These are phyloP conservation scores for Eimeria acervulina DNA, from an alignment of 169 alveolate species.

Conservation along the genomic window DNA sequence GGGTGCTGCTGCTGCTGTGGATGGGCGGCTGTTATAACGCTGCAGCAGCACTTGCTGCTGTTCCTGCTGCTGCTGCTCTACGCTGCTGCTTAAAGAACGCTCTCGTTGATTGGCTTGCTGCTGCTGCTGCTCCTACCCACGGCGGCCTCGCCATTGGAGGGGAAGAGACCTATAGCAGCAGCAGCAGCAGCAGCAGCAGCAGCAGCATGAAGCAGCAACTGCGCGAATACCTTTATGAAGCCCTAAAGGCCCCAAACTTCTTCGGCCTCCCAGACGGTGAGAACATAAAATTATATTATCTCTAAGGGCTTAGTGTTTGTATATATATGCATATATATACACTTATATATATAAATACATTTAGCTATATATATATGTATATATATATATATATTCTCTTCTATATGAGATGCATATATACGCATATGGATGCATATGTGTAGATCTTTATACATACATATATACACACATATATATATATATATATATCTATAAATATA, in stretches of 20 bases:
- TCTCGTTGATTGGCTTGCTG: neutral
- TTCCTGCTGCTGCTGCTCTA: slow-evolving; percentile 46
- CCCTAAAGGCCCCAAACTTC: slow-evolving; percentile 24
- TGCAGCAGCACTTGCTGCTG: slow-evolving; percentile 25
- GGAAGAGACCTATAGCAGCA: too few species aligned
- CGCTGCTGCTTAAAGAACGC: slow-evolving; percentile 12
- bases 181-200: too few species aligned
- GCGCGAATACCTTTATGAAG: neutral
- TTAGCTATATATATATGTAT: too few species aligned
- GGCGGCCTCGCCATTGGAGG: neutral
- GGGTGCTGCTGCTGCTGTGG: slow-evolving; percentile 57
- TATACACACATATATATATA: too few species aligned
- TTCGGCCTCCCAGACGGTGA: slow-evolving; percentile 16
- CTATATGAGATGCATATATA: too few species aligned
- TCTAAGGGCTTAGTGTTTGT: too few species aligned
- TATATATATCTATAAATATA: too few species aligned
- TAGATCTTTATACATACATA: too few species aligned
- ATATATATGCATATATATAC: too few species aligned
- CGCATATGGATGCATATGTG: too few species aligned
- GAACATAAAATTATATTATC: neutral
- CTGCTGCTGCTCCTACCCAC: neutral
- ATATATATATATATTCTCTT: too few species aligned
- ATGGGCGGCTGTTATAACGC: slow-evolving; percentile 38
- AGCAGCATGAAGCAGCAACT: neutral
- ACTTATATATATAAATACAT: too few species aligned